Percentiles rank a stretch among this genome's conserved stretches.
phyloP scores from a whole-genome alignment of 2,329 filamentous ascomycete genomes.

The Aspergillus versicolor region DNA sequence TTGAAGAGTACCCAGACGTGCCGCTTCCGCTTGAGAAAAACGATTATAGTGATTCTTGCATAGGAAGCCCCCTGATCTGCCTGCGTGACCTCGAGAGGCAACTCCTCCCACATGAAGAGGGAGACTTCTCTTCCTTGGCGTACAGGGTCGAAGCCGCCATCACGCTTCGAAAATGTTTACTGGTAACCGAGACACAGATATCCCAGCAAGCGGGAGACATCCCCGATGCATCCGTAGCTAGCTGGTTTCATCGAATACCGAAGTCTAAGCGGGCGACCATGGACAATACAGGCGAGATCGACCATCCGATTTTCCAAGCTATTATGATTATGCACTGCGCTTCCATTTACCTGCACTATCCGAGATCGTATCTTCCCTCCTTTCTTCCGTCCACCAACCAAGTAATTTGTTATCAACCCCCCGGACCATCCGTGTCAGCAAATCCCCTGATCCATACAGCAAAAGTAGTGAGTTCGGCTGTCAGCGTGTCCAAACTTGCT shows the following conservation, averaged over 20 bases:
- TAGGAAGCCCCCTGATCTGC: neutral
- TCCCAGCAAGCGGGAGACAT: neutral
- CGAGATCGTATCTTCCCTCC: neutral
- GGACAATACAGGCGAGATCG: neutral
- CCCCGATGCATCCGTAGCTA: neutral
- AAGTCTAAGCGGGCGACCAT: neutral
- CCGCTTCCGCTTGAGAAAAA: conserved; percentile 2
- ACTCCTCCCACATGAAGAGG: neutral
- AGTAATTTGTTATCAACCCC: conserved; percentile 1
- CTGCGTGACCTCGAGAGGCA: neutral
- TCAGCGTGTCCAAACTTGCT: conserved; percentile 1
- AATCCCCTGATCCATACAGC: neutral
- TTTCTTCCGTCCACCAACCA: conserved; percentile 6
- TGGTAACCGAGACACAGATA: neutral
- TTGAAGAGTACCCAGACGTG: neutral
- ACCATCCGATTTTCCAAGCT: conserved; percentile 5
- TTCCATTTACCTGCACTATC: conserved; percentile 10
- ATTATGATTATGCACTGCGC: conserved; percentile 13
- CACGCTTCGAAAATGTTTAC: conserved; percentile 9
- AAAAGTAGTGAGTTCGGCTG: neutral
- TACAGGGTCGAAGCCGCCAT: conserved; percentile 7
- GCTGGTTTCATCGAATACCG: neutral
- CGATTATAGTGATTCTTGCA: neutral
- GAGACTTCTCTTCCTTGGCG: conserved; percentile 2
- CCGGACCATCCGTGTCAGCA: neutral